Conservation (phyloP, 352 stramenopile genomes). For the Phytophthora ramorum region DNA sequence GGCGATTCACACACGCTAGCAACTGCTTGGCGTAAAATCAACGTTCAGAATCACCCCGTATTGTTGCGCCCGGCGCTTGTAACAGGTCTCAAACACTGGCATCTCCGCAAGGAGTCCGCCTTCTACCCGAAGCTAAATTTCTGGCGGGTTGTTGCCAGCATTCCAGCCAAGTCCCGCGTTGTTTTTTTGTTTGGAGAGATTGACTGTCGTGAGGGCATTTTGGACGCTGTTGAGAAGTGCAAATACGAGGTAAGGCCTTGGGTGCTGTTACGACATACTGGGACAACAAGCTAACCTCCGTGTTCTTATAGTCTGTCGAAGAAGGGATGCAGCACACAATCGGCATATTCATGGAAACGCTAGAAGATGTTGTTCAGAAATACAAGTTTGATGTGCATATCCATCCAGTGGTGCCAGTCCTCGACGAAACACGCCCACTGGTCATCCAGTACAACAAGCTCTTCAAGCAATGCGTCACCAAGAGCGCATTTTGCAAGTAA, state of each 20-base stretch:
- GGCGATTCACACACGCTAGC: slow-evolving; percentile 94
- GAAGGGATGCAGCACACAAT: slow-evolving; percentile 85
- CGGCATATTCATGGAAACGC: slow-evolving; percentile 78
- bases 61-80: slow-evolving; percentile 77
- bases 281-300: background rate
- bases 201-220: slow-evolving; percentile 94
- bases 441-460: slow-evolving; percentile 88
- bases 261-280: background rate
- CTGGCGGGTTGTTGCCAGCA: slow-evolving; percentile 61
- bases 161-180: slow-evolving; percentile 71
- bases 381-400: slow-evolving; percentile 80
- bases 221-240: slow-evolving; percentile 87
- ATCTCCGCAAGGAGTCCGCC: slow-evolving; percentile 79
- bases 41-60: slow-evolving; percentile 19
- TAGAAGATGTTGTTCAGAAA: slow-evolving; percentile 55
- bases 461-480: slow-evolving; percentile 50
- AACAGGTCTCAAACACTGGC: slow-evolving; percentile 95
- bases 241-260: slow-evolving; percentile 74
- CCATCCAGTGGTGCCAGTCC: slow-evolving; percentile 90
- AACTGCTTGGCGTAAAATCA: slow-evolving; percentile 83
- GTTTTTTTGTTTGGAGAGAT: slow-evolving; percentile 96
- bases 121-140: slow-evolving; percentile 96
- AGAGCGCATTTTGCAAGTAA: slow-evolving; percentile 55
- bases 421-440: slow-evolving; percentile 86
- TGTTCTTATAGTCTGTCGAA: slow-evolving; percentile 56